Conservation (phyloP, 805 yeast genomes). For the Debaryomyces hansenii region DNA sequence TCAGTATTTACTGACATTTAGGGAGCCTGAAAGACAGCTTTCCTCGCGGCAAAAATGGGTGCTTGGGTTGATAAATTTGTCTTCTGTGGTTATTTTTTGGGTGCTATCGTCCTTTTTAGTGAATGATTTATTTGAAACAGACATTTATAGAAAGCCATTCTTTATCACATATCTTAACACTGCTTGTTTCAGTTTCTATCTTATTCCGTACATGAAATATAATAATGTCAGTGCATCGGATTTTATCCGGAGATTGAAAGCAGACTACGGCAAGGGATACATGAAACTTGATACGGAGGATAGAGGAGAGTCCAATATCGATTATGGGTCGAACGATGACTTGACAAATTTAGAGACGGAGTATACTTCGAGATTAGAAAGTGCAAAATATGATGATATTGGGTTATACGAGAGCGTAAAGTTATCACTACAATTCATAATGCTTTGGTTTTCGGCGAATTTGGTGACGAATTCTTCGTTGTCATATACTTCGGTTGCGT, state of each 20-base stretch:
- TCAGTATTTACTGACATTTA: conserved; percentile 15
- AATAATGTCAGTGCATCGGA: conserved; percentile 21
- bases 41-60: conserved; percentile 58
- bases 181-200: conserved; percentile 74
- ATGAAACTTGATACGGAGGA: conserved; percentile 12
- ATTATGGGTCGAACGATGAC: conserved; percentile 24
- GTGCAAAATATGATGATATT: conserved; percentile 20
- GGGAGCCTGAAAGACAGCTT: conserved; percentile 22
- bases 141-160: conserved; percentile 81
- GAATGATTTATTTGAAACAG: conserved; percentile 69
- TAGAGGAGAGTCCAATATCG: conserved; percentile 21
- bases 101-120: conserved; percentile 85
- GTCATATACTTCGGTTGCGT: conserved; percentile 86
- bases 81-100: conserved; percentile 83
- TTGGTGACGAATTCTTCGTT: conserved; percentile 85
- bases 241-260: conserved; percentile 21
- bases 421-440: conserved; percentile 77
- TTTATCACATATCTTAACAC: conserved; percentile 91
- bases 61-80: conserved; percentile 70
- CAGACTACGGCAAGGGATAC: conserved; percentile 20
- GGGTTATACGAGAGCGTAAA: conserved; percentile 63
- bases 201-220: conserved; percentile 55
- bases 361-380: not conserved
- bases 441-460: conserved; percentile 90
- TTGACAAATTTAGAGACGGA: conserved; percentile 9